Evolutionary conservation across 768 basidiomycete genomes (phyloP).

Genomic region (Chalciporus piperatus): DNA sequence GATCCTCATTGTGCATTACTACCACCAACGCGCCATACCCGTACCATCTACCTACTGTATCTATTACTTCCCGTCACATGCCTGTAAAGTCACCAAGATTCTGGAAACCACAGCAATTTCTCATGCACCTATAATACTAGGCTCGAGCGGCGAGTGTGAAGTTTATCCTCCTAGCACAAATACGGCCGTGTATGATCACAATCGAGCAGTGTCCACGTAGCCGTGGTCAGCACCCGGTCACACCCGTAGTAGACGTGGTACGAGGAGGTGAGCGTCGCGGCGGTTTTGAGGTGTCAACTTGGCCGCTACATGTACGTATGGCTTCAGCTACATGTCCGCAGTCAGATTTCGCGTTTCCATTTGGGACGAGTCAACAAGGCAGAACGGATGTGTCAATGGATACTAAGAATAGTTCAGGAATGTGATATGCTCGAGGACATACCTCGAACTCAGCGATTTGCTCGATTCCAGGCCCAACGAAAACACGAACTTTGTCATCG

Average conservation of each 20-base stretch:
- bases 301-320: slow-evolving; percentile 27
- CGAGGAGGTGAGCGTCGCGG: slow-evolving; percentile 25
- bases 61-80: slow-evolving; percentile 8
- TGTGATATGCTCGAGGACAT: slow-evolving; percentile 24
- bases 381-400: too few relatives aligned
- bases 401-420: too few relatives aligned
- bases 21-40: neutral
- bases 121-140: neutral
- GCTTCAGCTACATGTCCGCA: slow-evolving; percentile 22
- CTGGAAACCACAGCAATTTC: neutral
- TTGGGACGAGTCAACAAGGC: too few relatives aligned
- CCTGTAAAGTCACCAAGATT: slow-evolving; percentile 1
- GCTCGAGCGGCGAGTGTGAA: too few relatives aligned
- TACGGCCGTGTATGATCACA: too few relatives aligned
- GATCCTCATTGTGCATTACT: neutral
- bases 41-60: slow-evolving; percentile 21
- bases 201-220: too few relatives aligned
- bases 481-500: slow-evolving; percentile 81
- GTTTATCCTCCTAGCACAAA: too few relatives aligned
- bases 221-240: too few relatives aligned
- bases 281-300: slow-evolving; percentile 22
- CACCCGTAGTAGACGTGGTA: slow-evolving; percentile 23
- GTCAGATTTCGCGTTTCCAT: too few relatives aligned
- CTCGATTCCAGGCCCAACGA: slow-evolving; percentile 73
- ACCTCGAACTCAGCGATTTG: slow-evolving; percentile 59